Percentiles rank a stretch among this genome's conserved stretches.
Conservation (phyloP, 2,329 filamentous ascomycete genomes). For the Aspergillus hortae region DNA sequence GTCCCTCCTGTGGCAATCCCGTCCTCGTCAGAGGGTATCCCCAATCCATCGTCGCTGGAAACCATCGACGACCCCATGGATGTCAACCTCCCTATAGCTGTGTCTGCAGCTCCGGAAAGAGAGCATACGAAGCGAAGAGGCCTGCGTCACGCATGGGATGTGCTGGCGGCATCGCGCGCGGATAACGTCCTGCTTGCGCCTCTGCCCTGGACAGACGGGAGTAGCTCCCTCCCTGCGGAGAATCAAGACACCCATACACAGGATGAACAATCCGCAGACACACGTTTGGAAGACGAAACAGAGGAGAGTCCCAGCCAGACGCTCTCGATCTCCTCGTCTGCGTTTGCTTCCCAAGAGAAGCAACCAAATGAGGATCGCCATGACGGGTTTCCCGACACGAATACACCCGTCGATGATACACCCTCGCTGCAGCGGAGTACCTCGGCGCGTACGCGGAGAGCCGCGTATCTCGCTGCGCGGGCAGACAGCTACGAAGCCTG, state of each 20-base stretch:
- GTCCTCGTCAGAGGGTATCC: slow-evolving; percentile 1
- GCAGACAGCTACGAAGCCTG: slow-evolving; percentile 43
- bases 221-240: no score
- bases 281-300: slow-evolving; percentile 1
- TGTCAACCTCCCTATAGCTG: slow-evolving; percentile 2
- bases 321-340: slow-evolving; percentile 24
- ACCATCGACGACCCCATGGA: slow-evolving; percentile 4
- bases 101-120: slow-evolving; percentile 4
- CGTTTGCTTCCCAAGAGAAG: slow-evolving; percentile 21
- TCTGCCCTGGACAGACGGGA: neutral
- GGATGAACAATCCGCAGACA: neutral
- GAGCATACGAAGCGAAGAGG: slow-evolving; percentile 18
- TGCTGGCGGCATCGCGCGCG: slow-evolving; percentile 11
- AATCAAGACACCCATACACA: neutral
- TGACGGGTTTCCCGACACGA: neutral
- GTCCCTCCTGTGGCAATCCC: neutral
- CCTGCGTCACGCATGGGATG: slow-evolving; percentile 23
- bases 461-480: slow-evolving; percentile 40
- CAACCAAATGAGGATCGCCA: neutral
- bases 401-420: neutral
- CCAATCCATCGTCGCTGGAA: slow-evolving; percentile 8
- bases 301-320: slow-evolving; percentile 13
- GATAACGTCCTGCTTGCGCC: neutral
- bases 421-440: slow-evolving; percentile 5
- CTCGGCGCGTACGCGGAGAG: slow-evolving; percentile 23